phyloP scores from a whole-genome alignment of 441 rosid genomes.

The Corymbia calophylla region DNA sequence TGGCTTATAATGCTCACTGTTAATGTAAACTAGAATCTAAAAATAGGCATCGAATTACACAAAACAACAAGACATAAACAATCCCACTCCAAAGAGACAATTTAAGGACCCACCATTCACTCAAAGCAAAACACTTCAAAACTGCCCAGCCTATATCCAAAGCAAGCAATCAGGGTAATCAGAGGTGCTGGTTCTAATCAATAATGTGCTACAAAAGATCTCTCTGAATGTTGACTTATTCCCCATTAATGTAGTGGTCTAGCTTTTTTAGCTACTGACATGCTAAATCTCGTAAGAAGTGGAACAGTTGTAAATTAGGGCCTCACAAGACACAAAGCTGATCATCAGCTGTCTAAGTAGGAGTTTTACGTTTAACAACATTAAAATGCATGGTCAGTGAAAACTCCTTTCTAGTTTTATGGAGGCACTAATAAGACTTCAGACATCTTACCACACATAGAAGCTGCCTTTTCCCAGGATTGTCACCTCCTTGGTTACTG shows the following conservation, averaged over 20 bases:
- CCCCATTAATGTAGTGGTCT: background rate
- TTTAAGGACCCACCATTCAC: background rate
- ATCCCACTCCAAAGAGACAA: background rate
- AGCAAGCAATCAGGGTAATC: background rate
- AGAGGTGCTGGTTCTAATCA: background rate
- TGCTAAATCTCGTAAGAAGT: background rate
- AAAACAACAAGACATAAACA: background rate
- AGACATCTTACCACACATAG: constrained; percentile 13
- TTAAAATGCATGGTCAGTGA: background rate
- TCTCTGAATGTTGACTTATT: background rate
- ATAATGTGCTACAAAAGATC: background rate
- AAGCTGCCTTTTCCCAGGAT: constrained; percentile 12
- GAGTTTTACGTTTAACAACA: background rate
- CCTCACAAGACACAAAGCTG: background rate
- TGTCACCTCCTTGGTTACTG: constrained; percentile 10
- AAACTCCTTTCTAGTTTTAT: background rate
- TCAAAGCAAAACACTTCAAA: background rate
- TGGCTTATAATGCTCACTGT: background rate
- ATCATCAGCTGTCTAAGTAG: background rate
- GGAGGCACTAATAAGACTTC: background rate
- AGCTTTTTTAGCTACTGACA: background rate
- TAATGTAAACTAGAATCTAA: background rate
- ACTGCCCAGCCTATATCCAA: background rate
- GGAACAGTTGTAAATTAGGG: background rate
- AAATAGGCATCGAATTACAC: background rate